phyloP scores from a whole-genome alignment of 2,329 filamentous ascomycete genomes.

The Trichoderma brevicompactum region DNA sequence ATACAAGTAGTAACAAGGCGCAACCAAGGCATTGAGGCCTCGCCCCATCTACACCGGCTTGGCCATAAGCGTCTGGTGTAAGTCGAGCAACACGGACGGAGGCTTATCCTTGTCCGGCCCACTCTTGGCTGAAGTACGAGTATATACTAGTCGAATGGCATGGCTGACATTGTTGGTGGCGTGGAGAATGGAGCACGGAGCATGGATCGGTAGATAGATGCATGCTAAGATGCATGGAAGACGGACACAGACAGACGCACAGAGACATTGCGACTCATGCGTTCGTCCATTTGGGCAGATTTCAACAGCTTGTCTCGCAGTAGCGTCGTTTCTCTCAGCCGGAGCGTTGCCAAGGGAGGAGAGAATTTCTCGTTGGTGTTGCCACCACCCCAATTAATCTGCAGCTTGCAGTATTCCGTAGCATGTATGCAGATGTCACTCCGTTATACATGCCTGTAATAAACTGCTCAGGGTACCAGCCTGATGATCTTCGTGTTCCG shows the following conservation, averaged over 20 bases:
- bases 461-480: neutral
- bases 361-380: neutral
- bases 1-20: neutral
- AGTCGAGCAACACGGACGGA: constrained; percentile 7
- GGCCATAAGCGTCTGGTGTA: neutral
- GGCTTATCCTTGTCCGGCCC: constrained; percentile 18
- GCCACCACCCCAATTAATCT: neutral
- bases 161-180: constrained; percentile 18
- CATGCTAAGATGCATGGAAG: constrained; percentile 1
- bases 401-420: neutral
- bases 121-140: constrained; percentile 15
- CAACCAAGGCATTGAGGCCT: too few species aligned
- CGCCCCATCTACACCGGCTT: neutral
- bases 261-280: constrained; percentile 18
- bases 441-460: neutral
- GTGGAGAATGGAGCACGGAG: neutral
- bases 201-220: neutral
- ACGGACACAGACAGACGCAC: neutral
- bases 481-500: neutral
- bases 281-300: neutral
- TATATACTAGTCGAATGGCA: constrained; percentile 13
- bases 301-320: constrained; percentile 12
- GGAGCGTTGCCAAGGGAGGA: neutral
- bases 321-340: neutral
- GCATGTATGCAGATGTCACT: neutral